phyloP scores from a whole-genome alignment of 176 grass and related monocot species.

The Eleusine coracana region DNA sequence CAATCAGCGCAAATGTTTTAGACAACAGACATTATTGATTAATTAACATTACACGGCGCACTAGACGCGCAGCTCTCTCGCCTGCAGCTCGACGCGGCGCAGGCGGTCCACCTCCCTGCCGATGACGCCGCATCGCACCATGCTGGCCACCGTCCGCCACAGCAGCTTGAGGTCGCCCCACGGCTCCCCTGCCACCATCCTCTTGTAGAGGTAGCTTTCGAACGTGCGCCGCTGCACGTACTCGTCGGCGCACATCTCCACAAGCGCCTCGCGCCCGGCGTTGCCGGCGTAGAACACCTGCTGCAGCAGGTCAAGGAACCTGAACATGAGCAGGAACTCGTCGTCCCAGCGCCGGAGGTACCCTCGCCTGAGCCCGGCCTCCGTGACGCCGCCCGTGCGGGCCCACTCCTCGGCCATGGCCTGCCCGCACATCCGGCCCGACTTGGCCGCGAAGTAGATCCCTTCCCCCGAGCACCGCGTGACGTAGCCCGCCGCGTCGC shows the following conservation, averaged over 20 bases:
- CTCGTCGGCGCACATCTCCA: slow-evolving; percentile 90
- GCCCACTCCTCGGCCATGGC: slow-evolving; percentile 78
- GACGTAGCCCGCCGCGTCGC: slow-evolving; percentile 92
- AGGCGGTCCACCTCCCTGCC: slow-evolving; percentile 70
- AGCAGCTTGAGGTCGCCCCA: slow-evolving; percentile 62
- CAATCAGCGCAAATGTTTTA: not conserved
- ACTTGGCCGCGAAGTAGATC: slow-evolving; percentile 99
- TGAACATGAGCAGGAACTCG: slow-evolving; percentile 74
- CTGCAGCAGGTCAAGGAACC: slow-evolving; percentile 88
- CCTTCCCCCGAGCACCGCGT: slow-evolving; percentile 88
- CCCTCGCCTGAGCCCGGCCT: slow-evolving; percentile 60
- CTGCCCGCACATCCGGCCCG: slow-evolving; percentile 76
- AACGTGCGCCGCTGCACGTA: slow-evolving; percentile 93
- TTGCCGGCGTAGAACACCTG: slow-evolving; percentile 77
- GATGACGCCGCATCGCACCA: slow-evolving; percentile 66
- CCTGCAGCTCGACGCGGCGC: slow-evolving; percentile 35
- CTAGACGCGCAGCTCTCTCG: slow-evolving; percentile 13
- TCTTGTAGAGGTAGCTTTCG: slow-evolving; percentile 94
- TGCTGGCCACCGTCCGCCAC: slow-evolving; percentile 64
- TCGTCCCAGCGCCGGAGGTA: slow-evolving; percentile 91
- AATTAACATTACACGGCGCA: not conserved
- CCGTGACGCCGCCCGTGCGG: slow-evolving; percentile 65
- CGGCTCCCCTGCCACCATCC: slow-evolving; percentile 60
- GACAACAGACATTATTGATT: not conserved
- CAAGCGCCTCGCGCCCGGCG: slow-evolving; percentile 78